These are phyloP conservation scores for Microcera coccophila DNA, from an alignment of 2,329 filamentous ascomycete genomes.

Conservation along the genomic window DNA sequence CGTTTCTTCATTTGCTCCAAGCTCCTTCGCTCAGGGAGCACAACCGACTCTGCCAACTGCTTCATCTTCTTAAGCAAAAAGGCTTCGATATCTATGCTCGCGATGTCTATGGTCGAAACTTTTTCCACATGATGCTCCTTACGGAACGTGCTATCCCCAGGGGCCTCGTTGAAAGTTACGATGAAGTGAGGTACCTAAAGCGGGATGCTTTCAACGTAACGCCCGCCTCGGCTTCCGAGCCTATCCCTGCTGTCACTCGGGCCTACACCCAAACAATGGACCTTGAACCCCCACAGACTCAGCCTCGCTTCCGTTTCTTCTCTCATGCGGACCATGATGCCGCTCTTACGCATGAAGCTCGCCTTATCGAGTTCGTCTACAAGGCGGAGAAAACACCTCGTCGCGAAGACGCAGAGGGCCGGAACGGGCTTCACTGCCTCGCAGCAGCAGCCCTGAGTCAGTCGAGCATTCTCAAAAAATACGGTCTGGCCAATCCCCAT, in stretches of 20 bases:
- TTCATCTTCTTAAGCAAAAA: conserved; percentile 14
- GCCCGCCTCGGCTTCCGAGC: conserved; percentile 15
- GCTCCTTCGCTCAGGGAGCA: conserved; percentile 32
- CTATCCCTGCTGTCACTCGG: conserved; percentile 6
- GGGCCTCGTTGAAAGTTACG: conserved; percentile 30
- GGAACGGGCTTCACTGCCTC: conserved; percentile 57
- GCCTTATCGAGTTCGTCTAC: conserved; percentile 21
- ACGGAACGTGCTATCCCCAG: conserved; percentile 28
- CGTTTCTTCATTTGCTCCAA: conserved; percentile 45
- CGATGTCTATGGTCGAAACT: conserved; percentile 51
- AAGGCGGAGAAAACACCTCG: conserved; percentile 14
- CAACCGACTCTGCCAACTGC: conserved; percentile 27
- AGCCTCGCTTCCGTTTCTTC: conserved; percentile 2
- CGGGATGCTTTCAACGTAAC: conserved; percentile 48
- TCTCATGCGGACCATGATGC: conserved; percentile 5
- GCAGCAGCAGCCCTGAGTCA: conserved; percentile 48
- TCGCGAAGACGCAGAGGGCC: conserved; percentile 38
- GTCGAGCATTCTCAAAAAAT: conserved; percentile 35
- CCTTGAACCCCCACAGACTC: conserved; percentile 20
- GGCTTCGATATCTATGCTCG: conserved; percentile 33
- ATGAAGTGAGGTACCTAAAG: conserved; percentile 30
- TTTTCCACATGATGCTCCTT: conserved; percentile 45
- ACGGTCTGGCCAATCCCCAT: conserved; percentile 13
- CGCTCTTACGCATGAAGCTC: conserved; percentile 15
- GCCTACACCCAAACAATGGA: conserved; percentile 15